Base-by-base conservation (phyloP, 441 rosid species). In the Adansonia rubrostipa region DNA sequence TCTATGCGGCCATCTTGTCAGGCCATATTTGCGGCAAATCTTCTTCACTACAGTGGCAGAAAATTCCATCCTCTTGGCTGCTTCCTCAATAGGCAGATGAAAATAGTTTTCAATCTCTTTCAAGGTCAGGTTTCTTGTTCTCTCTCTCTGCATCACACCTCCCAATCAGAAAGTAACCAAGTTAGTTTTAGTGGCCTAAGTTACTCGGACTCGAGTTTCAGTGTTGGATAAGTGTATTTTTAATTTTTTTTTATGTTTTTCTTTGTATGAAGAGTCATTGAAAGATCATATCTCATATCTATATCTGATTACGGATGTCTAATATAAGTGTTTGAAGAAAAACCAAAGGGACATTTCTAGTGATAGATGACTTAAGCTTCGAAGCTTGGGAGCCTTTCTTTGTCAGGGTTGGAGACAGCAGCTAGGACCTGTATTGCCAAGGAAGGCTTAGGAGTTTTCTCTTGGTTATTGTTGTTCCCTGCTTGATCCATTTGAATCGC, bases 21-120 rank as follows among this genome's bases (percentile, higher is more conserved):
- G 4, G 0, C 91, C 90, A 33, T 77, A 79, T 54, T 75, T 82
- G 3, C 97, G 77, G 74, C 97, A 90, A 1, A 90, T 86, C 73
- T 83, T 93, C 77, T 93, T 92, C 14, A 88, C 79, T 1, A 90
- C 96, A 1, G 96, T 93, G 0, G 91, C 86, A 57, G 94, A 92
- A 14, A 92, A 73, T 1, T 58, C 78, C 82, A 93, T 3, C 6
- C 36, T 61, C 51, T 61, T 77, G 4, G 95, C 88, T 2, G 97
- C 97, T 71, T 65, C 73, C 63, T 85, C 86, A 0, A 92, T 87
- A 0, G 93, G 94, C 33, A 90, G 83, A 75, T 89, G 86, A 58
- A 89, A 92, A 24, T 79, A 74, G 19, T 22, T 56, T 33, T 42
- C 71, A 0, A 94, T 15, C 36, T 92, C 93, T 40, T 66, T 71